Conservation (phyloP, 148 eudicot genomes). For the Fagopyrum homotropicum region DNA sequence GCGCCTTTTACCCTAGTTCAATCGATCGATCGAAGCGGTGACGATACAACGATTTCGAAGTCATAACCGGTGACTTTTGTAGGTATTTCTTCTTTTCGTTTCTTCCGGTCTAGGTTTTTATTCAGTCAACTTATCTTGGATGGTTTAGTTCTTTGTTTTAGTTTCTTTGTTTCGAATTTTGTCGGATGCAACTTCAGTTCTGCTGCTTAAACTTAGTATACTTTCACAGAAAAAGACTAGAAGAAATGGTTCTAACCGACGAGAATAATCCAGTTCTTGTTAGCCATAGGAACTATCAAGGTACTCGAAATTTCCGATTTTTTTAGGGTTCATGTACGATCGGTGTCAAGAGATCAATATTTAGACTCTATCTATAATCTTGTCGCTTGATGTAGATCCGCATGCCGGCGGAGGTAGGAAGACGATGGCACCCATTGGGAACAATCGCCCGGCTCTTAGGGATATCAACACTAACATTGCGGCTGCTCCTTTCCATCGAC, state of each 20-base stretch:
- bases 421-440: slow-evolving; percentile 38
- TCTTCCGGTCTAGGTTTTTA: not conserved
- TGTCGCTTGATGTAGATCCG: slow-evolving; percentile 20
- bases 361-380: slow-evolving; percentile 19
- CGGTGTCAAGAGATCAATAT: slow-evolving; percentile 1
- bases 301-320: slow-evolving; percentile 24
- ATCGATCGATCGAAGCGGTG: not conserved
- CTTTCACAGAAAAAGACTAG: not conserved
- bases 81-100: not conserved
- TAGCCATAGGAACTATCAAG: slow-evolving; percentile 39
- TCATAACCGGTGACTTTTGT: not conserved
- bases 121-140: not conserved
- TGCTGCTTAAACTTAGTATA: not conserved
- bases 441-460: slow-evolving; percentile 58
- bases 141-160: not conserved
- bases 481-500: slow-evolving; percentile 39
- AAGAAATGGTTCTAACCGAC: slow-evolving; percentile 55
- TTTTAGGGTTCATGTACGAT: not conserved
- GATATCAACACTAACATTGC: slow-evolving; percentile 44
- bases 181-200: not conserved
- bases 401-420: slow-evolving; percentile 36
- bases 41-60: slow-evolving; percentile 2
- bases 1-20: slow-evolving; percentile 19
- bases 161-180: not conserved
- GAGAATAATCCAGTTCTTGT: slow-evolving; percentile 55